These are phyloP conservation scores for Trametes cubensis DNA, from an alignment of 768 basidiomycete genomes.

Conservation along the genomic window DNA sequence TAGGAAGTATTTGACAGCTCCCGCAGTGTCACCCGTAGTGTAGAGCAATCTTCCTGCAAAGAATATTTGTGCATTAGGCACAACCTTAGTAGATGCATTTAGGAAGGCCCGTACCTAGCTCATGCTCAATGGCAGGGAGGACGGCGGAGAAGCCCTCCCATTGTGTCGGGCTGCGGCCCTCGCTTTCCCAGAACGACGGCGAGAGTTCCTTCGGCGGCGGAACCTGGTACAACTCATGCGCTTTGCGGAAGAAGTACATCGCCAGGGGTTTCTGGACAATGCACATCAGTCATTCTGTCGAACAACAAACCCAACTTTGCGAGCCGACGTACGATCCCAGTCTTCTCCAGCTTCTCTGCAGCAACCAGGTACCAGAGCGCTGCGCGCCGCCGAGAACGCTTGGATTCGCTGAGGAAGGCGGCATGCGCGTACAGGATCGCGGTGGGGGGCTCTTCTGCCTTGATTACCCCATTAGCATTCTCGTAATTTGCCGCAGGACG, in stretches of 20 bases:
- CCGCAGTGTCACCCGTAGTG: conserved; percentile 81
- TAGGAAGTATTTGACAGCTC: conserved; percentile 79
- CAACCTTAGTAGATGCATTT: not conserved
- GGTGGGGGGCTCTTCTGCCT: conserved; percentile 83
- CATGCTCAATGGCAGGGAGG: conserved; percentile 75
- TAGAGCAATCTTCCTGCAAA: conserved; percentile 79
- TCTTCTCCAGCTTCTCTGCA: conserved; percentile 79
- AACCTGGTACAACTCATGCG: conserved; percentile 61
- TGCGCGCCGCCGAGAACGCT: conserved; percentile 59
- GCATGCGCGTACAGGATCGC: conserved; percentile 83
- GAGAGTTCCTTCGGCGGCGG: conserved; percentile 63
- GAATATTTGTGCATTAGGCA: conserved; percentile 2
- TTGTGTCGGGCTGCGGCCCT: conserved; percentile 47
- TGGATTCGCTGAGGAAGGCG: conserved; percentile 65
- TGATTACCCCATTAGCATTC: conserved; percentile 30
- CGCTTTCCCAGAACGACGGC: conserved; percentile 80
- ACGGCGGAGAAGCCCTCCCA: conserved; percentile 61
- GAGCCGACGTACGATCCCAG: conserved; percentile 67
- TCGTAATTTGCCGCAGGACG: not conserved
- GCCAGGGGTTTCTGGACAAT: conserved; percentile 77
- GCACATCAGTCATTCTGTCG: not conserved
- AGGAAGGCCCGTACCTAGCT: conserved; percentile 54
- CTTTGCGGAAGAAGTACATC: conserved; percentile 75
- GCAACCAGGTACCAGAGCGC: conserved; percentile 81
- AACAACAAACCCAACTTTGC: not conserved